Base-by-base conservation (phyloP, 2,329 filamentous ascomycete species). In the Cryphonectria nitschkei region DNA sequence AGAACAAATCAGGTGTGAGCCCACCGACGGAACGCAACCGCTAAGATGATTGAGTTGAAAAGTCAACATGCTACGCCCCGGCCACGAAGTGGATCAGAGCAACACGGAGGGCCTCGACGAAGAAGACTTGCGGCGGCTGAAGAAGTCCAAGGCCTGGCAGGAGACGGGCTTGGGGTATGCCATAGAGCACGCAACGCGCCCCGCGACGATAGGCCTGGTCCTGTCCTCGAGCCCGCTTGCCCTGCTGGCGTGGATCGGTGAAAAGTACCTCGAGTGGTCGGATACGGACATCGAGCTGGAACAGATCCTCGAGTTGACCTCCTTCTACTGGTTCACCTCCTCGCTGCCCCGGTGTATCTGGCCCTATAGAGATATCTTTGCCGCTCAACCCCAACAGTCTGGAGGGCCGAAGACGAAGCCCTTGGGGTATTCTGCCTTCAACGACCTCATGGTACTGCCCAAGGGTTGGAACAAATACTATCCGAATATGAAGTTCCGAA, bases 321-420 rank as follows among this genome's bases (percentile, higher is more conserved):
- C 82, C 1, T 74, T 89, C 4, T 89, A 88, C 75, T 89, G 87
- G 87, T 79, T 88, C 70, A 87, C 85, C 0, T 82, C 82, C 29
- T 84, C 81, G 8, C 82, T 83, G 58, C 81, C 84, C 0, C 81
- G 81, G 13, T 82, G 78, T 19, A 83, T 88, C 41, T 89, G 84
- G 75, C 80, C 83, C 1, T 88, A 89, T 70, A 81, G 85, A 37
- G 75, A 81, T 61, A 74, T 79, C 16, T 46, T 70, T 26, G 11
- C 52, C 16, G 19, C 29, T 64, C 41, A 63, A 16, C 19, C 3
- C 13, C 32, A 32, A 58, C 29, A 39, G 16, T 11, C 62, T 22
- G 37, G 29, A 52, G 4, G 19, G 32, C 65, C 39, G n/a, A 56
- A 54, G 54, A 69, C 81, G 9, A 85, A 85, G 70, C 84, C 84